Percentiles rank a stretch among this genome's conserved stretches.
These are phyloP conservation scores for Pichia sp. DNA, from an alignment of 1,139 yeast genomes.

Conservation along the genomic window DNA sequence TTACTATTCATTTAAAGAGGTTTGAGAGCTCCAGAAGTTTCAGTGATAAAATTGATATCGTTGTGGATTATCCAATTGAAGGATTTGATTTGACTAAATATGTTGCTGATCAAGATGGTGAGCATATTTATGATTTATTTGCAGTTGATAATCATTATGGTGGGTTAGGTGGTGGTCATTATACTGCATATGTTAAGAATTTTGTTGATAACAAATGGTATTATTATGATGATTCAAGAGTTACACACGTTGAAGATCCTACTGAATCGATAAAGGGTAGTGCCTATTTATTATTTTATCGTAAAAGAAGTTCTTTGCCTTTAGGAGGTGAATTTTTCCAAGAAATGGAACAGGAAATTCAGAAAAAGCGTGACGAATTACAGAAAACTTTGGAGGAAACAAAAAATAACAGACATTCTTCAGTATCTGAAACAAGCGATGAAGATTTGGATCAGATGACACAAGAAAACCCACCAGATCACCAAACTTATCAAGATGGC, in stretches of 20 bases:
- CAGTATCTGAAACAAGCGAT: conserved; percentile 7
- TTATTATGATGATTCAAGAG: conserved; percentile 83
- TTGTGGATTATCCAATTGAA: conserved; percentile 82
- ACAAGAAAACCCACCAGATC: neutral
- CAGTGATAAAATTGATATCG: conserved; percentile 82
- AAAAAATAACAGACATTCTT: conserved; percentile 8
- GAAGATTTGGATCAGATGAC: conserved; percentile 4
- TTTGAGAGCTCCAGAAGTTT: conserved; percentile 81
- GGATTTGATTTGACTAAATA: conserved; percentile 67
- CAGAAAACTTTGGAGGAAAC: conserved; percentile 15
- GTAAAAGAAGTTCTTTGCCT: conserved; percentile 40
- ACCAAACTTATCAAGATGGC: no score
- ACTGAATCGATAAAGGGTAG: conserved; percentile 65
- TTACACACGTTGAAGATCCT: conserved; percentile 50
- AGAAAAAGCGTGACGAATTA: conserved; percentile 14
- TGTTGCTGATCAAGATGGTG: conserved; percentile 36
- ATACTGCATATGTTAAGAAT: conserved; percentile 84
- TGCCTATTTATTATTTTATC: conserved; percentile 82
- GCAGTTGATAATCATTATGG: conserved; percentile 97
- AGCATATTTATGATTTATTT: conserved; percentile 65
- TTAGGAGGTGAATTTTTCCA: conserved; percentile 27
- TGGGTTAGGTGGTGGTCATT: conserved; percentile 97
- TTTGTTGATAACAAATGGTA: conserved; percentile 79
- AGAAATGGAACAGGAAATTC: conserved; percentile 19
- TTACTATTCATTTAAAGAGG: conserved; percentile 84